These are phyloP conservation scores for Cladosporium sp. DNA, from an alignment of 2,329 filamentous ascomycete genomes.

Conservation along the genomic window DNA sequence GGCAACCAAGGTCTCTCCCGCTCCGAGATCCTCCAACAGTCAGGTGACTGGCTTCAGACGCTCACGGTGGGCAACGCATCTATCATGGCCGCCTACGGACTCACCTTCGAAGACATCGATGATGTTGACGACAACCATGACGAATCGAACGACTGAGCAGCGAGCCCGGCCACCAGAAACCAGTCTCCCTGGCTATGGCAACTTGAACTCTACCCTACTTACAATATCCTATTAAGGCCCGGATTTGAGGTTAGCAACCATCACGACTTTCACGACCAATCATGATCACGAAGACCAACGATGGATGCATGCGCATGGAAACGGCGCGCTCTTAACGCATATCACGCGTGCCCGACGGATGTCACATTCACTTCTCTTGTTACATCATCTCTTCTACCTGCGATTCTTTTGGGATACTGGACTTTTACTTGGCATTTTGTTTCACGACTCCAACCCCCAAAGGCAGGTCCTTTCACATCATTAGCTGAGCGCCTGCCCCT, in stretches of 20 bases:
- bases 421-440: constrained; percentile 3
- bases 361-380: background rate
- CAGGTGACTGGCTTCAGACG: constrained; percentile 76
- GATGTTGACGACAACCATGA: background rate
- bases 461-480: background rate
- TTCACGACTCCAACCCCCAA: background rate
- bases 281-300: constrained; percentile 12
- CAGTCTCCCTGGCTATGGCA: background rate
- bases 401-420: constrained; percentile 6
- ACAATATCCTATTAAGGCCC: constrained; percentile 15
- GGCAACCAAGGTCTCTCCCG: constrained; percentile 71
- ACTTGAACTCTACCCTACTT: no score
- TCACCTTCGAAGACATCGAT: constrained; percentile 3
- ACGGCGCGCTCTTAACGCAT: background rate
- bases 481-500: background rate
- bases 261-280: constrained; percentile 16
- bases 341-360: constrained; percentile 14
- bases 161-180: background rate
- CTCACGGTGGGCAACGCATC: constrained; percentile 64
- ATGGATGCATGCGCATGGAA: constrained; percentile 9
- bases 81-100: constrained; percentile 18
- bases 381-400: background rate
- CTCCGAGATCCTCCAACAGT: constrained; percentile 73
- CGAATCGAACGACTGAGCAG: background rate
- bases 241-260: constrained; percentile 7